Base-by-base conservation (phyloP, 2,329 filamentous ascomycete genomes). In the Colletotrichum melonis region DNA sequence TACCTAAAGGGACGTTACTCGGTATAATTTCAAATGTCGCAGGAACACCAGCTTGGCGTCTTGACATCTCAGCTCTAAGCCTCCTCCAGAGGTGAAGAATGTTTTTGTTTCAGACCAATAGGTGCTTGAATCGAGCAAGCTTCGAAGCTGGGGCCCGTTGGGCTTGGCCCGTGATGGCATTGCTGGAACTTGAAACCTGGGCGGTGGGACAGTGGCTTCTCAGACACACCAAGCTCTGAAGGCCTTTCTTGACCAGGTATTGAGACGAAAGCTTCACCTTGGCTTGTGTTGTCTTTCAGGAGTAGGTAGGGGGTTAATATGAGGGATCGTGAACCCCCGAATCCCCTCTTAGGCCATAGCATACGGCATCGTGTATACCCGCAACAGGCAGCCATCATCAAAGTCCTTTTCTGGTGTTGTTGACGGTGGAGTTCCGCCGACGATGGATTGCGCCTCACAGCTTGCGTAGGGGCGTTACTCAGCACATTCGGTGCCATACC, bases 131-230 rank as follows among this genome's bases (percentile, higher is more conserved):
- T 24, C 56, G 30, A 19, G 24, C 49, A 58, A 52, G 54, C 55
- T 58, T 14, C 26, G 24, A 28, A 26, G 30, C 57, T 38, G 30
- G 30, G 19, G 58, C 30, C 16, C n/a, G 30, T 38, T 30, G 57
- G 30, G 11, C 28, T 54, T 64, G 30, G 49, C 49, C 49, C 62
- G 14, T 54, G 49, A 55, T 54, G 11, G 30, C 62, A 49, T 64
- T 64, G 62, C 46, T 49, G 30, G 9, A 63, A 22, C 46, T 54
- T 63, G 62, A 63, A 63, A 63, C 62, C 28, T 24, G 8, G 12
- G 30, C 28, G 32, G 62, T n/a, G 46, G n/a, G 22, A 54, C 57
- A 63, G 57, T 62, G 30, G 58, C 58, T 24, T 24, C 54, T 59
- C 35, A 67, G 24, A 32, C 64, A 67, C 35, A 54, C 28, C 28